A percentile compares a stretch with the other conserved stretches of the same genome.
phyloP scores from a whole-genome alignment of 1,139 yeast species.

The Debaryomyces robertsiae region DNA sequence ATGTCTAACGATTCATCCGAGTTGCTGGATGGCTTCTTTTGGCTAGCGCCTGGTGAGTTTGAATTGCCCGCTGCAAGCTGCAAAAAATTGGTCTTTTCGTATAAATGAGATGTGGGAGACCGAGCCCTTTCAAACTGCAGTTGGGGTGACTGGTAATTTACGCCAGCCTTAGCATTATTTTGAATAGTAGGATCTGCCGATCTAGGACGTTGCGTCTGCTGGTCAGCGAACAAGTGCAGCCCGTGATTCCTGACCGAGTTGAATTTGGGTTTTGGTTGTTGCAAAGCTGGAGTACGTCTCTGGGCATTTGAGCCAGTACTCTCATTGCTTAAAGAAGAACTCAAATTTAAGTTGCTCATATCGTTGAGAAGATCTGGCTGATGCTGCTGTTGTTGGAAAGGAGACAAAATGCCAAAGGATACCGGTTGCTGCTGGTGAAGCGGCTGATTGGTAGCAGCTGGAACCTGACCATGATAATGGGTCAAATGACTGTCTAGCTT shows the following conservation, averaged over 20 bases:
- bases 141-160: constrained; percentile 18
- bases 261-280: constrained; percentile 44
- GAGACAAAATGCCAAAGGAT: constrained; percentile 13
- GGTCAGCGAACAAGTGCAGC: constrained; percentile 32
- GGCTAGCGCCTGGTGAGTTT: constrained; percentile 22
- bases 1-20: constrained; percentile 37
- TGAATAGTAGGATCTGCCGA: constrained; percentile 44
- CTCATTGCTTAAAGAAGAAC: constrained; percentile 14
- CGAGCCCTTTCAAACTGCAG: constrained; percentile 37
- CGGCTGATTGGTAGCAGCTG: constrained; percentile 12
- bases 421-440: constrained; percentile 12
- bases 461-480: constrained; percentile 12
- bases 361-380: constrained; percentile 27
- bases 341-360: constrained; percentile 34
- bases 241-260: constrained; percentile 25
- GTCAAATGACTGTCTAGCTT: constrained; percentile 39
- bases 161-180: constrained; percentile 13
- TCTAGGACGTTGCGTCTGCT: constrained; percentile 40
- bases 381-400: constrained; percentile 16
- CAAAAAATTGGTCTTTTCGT: constrained; percentile 46
- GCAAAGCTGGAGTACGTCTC: constrained; percentile 20
- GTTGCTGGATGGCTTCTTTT: constrained; percentile 23
- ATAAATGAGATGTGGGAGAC: constrained; percentile 49
- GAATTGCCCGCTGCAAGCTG: constrained; percentile 47
- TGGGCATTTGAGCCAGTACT: constrained; percentile 11